A percentile compares a stretch with the other conserved stretches of the same genome.
These are phyloP conservation scores for Gamarada debralockiae DNA, from an alignment of 495 filamentous ascomycete genomes.

Conservation along the genomic window DNA sequence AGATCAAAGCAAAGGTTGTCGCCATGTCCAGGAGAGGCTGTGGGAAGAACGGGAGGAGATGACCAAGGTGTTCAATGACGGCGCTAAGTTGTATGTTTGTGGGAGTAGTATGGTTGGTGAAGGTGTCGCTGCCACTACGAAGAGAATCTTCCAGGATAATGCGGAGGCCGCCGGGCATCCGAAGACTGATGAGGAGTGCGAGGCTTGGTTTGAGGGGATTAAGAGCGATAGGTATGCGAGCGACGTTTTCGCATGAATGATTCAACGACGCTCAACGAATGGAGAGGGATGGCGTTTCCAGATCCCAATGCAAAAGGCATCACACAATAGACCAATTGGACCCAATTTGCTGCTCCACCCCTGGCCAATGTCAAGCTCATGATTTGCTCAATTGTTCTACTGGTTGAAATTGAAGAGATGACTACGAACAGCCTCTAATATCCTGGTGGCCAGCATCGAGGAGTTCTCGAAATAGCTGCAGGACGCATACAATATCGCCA, in stretches of 20 bases:
- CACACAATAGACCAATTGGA: too few species aligned
- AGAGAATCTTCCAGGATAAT: conserved; percentile 37
- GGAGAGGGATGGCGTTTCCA: too few species aligned
- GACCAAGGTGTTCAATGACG: conserved; percentile 47
- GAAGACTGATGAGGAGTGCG: conserved; percentile 38
- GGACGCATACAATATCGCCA: too few species aligned
- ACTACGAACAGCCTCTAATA: too few species aligned
- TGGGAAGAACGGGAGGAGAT: conserved; percentile 48
- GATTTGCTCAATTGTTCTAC: too few species aligned
- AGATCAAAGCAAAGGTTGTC: conserved; percentile 35
- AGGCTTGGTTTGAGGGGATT: conserved; percentile 52
- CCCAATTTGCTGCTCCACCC: too few species aligned
- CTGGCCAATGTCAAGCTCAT: too few species aligned
- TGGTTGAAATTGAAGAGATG: too few species aligned
- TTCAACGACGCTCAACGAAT: too few species aligned
- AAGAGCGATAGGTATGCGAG: conserved; percentile 17
- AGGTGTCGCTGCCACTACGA: conserved; percentile 50
- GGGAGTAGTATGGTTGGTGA: conserved; percentile 59
- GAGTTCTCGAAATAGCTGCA: too few species aligned
- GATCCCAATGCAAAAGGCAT: too few species aligned
- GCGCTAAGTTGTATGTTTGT: conserved; percentile 65
- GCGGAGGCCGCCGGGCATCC: conserved; percentile 32
- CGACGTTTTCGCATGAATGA: conserved; percentile 19
- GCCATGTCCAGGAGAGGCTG: conserved; percentile 63
- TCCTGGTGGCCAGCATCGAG: too few species aligned